Conservation (phyloP, 805 yeast genomes). For the Lachancea fermentati region DNA sequence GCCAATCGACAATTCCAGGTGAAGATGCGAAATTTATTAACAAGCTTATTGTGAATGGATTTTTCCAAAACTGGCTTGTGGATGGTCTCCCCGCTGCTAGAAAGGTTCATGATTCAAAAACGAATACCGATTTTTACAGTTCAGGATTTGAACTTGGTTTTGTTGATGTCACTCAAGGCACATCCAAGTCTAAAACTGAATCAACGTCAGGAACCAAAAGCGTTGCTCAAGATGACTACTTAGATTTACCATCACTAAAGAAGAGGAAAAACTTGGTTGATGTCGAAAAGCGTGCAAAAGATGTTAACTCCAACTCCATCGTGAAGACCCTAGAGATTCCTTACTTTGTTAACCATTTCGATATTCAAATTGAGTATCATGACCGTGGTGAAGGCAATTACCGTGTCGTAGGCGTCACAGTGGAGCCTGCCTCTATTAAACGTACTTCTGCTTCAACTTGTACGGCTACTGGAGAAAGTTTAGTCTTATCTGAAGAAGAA, state of each 20-base stretch:
- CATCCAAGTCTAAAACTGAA: conserved; percentile 10
- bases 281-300: conserved; percentile 4
- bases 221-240: conserved; percentile 5
- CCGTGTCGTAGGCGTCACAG: conserved; percentile 89
- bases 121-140: conserved; percentile 61
- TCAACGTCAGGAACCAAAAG: conserved; percentile 3
- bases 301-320: neutral
- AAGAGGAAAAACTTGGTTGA: neutral
- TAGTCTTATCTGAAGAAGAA: conserved; percentile 43
- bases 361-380: conserved; percentile 77
- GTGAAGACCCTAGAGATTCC: conserved; percentile 36
- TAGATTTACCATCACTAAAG: conserved; percentile 1
- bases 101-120: conserved; percentile 48
- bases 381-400: conserved; percentile 56
- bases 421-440: conserved; percentile 58
- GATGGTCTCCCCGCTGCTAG: conserved; percentile 94
- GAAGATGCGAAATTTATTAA: conserved; percentile 71
- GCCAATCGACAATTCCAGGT: conserved; percentile 52
- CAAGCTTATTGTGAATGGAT: conserved; percentile 74
- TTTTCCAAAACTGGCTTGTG: conserved; percentile 84
- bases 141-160: conserved; percentile 78
- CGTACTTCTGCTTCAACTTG: conserved; percentile 37
- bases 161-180: conserved; percentile 41
- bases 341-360: conserved; percentile 75
- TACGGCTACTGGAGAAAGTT: conserved; percentile 32